Evolutionary conservation across 192 early-diverging fungal species (phyloP).

Genomic region (Irineochytrium annulatum): DNA sequence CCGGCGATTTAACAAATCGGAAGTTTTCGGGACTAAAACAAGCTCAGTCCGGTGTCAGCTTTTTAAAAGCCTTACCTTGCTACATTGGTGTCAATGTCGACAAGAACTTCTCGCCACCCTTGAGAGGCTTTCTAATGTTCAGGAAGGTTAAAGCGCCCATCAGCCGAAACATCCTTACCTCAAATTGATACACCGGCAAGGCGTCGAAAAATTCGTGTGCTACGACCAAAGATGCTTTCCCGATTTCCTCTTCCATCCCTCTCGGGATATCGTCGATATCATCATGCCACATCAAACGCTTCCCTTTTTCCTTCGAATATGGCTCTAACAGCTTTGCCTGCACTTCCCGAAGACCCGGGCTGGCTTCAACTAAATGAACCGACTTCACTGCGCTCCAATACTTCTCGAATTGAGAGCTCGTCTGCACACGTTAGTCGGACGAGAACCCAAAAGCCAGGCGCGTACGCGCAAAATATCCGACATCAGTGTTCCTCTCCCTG

Average conservation of each 20-base stretch:
- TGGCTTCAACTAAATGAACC: conserved; percentile 83
- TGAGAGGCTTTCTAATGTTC: conserved; percentile 56
- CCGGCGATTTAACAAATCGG: conserved; percentile 63
- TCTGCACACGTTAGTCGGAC: conserved; percentile 1
- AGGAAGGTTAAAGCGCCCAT: background rate
- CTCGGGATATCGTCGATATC: conserved; percentile 9
- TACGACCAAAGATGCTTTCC: conserved; percentile 51
- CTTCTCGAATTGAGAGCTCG: conserved; percentile 66
- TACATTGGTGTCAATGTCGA: conserved; percentile 72
- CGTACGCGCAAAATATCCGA: conserved; percentile 79
- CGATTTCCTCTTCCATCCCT: conserved; percentile 2
- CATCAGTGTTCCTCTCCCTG: conserved; percentile 93
- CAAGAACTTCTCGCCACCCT: conserved; percentile 89
- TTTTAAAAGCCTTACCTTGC: conserved; percentile 32
- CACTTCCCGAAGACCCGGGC: conserved; percentile 60
- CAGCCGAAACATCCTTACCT: conserved; percentile 39
- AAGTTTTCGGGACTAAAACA: conserved; percentile 73
- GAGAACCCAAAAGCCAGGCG: conserved; percentile 5
- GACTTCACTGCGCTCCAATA: conserved; percentile 58
- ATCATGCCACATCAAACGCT: background rate
- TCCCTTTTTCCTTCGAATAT: background rate
- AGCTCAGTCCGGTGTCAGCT: background rate
- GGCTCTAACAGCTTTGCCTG: conserved; percentile 29
- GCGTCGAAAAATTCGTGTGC: conserved; percentile 99
- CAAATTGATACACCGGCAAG: conserved; percentile 81